Conservation (phyloP, 306 rosid species). For the Cicer judaicum region DNA sequence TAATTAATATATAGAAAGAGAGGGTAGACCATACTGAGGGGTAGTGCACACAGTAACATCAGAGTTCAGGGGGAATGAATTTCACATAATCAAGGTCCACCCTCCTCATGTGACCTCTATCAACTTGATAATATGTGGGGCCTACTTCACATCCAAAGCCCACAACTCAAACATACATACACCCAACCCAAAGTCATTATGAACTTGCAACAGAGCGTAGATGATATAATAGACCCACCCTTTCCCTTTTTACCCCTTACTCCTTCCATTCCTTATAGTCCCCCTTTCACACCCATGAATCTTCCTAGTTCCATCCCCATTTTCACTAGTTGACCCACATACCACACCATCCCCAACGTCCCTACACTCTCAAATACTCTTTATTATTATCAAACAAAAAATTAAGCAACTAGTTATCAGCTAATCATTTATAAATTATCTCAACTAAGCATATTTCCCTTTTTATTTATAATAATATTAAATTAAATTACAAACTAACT, state of each 20-base stretch:
- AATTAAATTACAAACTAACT: constrained; percentile 29
- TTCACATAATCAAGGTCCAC: constrained; percentile 67
- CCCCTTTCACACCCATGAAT: constrained; percentile 61
- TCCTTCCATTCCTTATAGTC: constrained; percentile 42
- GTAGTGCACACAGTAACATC: constrained; percentile 46
- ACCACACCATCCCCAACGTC: constrained; percentile 47
- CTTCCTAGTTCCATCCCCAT: constrained; percentile 60
- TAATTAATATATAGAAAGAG: not conserved
- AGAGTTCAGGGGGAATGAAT: constrained; percentile 97
- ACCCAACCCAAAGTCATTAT: constrained; percentile 24
- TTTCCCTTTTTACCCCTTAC: constrained; percentile 24
- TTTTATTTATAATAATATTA: constrained; percentile 30
- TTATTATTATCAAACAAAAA: not conserved
- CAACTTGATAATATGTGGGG: constrained; percentile 65
- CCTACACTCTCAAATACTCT: constrained; percentile 43
- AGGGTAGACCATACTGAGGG: constrained; percentile 30
- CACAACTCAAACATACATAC: constrained; percentile 61
- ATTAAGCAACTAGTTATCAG: constrained; percentile 46
- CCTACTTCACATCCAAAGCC: constrained; percentile 71
- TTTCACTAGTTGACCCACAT: constrained; percentile 76
- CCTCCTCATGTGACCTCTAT: constrained; percentile 83
- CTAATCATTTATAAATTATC: constrained; percentile 26
- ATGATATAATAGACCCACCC: constrained; percentile 1
- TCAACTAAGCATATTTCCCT: constrained; percentile 39
- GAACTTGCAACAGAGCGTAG: constrained; percentile 32